phyloP scores from a whole-genome alignment of 1,139 yeast species.

The Sugiyamaella castrensis region DNA sequence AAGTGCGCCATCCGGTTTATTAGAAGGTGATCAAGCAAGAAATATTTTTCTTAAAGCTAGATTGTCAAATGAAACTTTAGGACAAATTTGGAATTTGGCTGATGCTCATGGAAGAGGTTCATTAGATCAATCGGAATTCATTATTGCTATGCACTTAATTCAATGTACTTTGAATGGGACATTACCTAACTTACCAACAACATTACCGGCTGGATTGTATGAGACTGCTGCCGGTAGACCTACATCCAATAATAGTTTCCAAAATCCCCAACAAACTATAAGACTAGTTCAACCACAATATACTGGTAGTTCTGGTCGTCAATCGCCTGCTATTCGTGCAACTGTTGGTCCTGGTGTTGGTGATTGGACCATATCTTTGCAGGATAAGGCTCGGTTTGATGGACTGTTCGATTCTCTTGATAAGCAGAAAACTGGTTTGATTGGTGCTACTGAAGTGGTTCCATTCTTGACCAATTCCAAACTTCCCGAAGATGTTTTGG shows the following conservation, averaged over 20 bases:
- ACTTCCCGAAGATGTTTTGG: slow-evolving; percentile 78
- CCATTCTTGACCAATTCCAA: slow-evolving; percentile 86
- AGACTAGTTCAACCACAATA: slow-evolving; percentile 15
- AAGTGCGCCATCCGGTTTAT: slow-evolving; percentile 55
- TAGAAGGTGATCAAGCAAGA: slow-evolving; percentile 76
- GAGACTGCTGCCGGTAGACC: slow-evolving; percentile 29
- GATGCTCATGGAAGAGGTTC: slow-evolving; percentile 74
- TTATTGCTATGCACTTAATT: slow-evolving; percentile 92
- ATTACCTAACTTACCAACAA: slow-evolving; percentile 63
- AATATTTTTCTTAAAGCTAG: slow-evolving; percentile 86
- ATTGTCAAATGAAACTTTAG: slow-evolving; percentile 69
- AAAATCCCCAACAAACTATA: slow-evolving; percentile 17
- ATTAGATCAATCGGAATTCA: slow-evolving; percentile 69
- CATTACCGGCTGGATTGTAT: slow-evolving; percentile 50
- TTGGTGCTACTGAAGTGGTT: slow-evolving; percentile 74
- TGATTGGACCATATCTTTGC: slow-evolving; percentile 69
- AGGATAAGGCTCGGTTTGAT: slow-evolving; percentile 76
- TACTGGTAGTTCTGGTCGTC: slow-evolving; percentile 43
- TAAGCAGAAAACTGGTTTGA: slow-evolving; percentile 55
- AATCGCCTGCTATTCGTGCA: slow-evolving; percentile 15
- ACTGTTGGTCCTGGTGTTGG: slow-evolving; percentile 4
- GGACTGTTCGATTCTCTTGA: slow-evolving; percentile 75
- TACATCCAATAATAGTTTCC: slow-evolving; percentile 22
- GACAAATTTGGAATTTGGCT: slow-evolving; percentile 85
- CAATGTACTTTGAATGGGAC: slow-evolving; percentile 74